phyloP scores from a whole-genome alignment of 306 rosid species.

The Cucumis melo region DNA sequence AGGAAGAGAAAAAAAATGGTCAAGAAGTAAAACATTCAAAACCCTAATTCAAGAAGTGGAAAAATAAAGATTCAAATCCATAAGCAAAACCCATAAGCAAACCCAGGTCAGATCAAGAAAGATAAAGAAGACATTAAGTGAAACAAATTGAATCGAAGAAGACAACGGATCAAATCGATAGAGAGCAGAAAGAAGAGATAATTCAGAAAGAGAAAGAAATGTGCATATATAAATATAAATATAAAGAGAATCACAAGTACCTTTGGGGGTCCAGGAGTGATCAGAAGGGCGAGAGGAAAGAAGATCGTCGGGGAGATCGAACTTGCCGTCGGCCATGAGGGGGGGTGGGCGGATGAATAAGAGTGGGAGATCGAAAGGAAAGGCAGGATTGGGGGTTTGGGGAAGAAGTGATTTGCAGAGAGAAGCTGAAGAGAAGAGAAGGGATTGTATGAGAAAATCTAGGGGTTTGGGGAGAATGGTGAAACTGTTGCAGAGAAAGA shows the following conservation, averaged over 20 bases:
- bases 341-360: not conserved
- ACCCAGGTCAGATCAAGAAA: conserved; percentile 18
- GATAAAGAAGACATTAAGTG: not conserved
- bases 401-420: not conserved
- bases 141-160: conserved; percentile 7
- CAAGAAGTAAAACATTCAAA: not conserved
- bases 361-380: not conserved
- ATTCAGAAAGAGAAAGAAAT: not conserved
- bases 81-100: not conserved
- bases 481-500: conserved; percentile 9
- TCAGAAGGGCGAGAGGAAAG: conserved; percentile 34
- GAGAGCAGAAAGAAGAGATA: not conserved
- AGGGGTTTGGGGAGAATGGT: conserved; percentile 23
- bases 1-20: not conserved
- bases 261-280: conserved; percentile 33
- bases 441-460: conserved; percentile 16
- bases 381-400: not conserved
- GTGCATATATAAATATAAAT: too few relatives aligned
- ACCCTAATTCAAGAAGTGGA: conserved; percentile 8
- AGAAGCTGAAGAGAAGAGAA: not conserved
- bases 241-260: conserved; percentile 6
- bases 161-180: not conserved
- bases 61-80: not conserved
- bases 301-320: conserved; percentile 44
- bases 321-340: conserved; percentile 39